Conservation (phyloP, 2,329 filamentous ascomycete genomes). For the Ilyonectria robusta region DNA sequence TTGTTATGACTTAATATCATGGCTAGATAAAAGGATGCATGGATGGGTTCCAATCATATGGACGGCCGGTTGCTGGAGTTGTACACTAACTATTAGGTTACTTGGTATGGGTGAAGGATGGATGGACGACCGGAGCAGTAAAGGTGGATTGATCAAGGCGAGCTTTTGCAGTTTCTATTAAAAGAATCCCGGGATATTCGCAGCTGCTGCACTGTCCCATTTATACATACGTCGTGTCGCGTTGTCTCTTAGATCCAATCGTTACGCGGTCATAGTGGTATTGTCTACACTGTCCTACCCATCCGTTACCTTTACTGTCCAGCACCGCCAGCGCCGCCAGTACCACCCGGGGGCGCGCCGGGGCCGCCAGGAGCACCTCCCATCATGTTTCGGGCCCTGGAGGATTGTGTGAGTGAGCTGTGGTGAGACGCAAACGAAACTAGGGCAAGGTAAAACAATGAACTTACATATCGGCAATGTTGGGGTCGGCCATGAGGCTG, state of each 20-base stretch:
- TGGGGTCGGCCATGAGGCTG: slow-evolving; percentile 91
- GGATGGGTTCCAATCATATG: slow-evolving; percentile 4
- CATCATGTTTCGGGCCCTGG: slow-evolving; percentile 64
- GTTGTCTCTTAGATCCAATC: slow-evolving; percentile 25
- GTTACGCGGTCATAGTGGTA: slow-evolving; percentile 41
- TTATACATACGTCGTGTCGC: slow-evolving; percentile 42
- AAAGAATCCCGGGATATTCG: slow-evolving; percentile 29
- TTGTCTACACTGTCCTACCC: slow-evolving; percentile 32
- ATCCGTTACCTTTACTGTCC: slow-evolving; percentile 40
- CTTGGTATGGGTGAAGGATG: background rate
- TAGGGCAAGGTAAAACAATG: background rate
- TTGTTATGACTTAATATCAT: slow-evolving; percentile 15
- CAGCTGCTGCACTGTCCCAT: slow-evolving; percentile 33
- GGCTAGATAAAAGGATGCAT: slow-evolving; percentile 25
- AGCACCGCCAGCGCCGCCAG: slow-evolving; percentile 45
- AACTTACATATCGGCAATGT: slow-evolving; percentile 91
- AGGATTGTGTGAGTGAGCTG: slow-evolving; percentile 13
- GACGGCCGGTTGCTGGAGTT: slow-evolving; percentile 13
- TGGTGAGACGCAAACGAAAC: background rate
- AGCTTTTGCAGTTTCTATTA: slow-evolving; percentile 42
- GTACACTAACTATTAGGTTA: slow-evolving; percentile 9
- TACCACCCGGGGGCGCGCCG: slow-evolving; percentile 47
- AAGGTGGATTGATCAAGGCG: slow-evolving; percentile 6
- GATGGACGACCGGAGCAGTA: background rate
- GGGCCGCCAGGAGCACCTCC: slow-evolving; percentile 53